Percentiles rank a stretch among this genome's conserved stretches.
phyloP scores from a whole-genome alignment of 2,329 filamentous ascomycete genomes.

The Cladosporium sp. region DNA sequence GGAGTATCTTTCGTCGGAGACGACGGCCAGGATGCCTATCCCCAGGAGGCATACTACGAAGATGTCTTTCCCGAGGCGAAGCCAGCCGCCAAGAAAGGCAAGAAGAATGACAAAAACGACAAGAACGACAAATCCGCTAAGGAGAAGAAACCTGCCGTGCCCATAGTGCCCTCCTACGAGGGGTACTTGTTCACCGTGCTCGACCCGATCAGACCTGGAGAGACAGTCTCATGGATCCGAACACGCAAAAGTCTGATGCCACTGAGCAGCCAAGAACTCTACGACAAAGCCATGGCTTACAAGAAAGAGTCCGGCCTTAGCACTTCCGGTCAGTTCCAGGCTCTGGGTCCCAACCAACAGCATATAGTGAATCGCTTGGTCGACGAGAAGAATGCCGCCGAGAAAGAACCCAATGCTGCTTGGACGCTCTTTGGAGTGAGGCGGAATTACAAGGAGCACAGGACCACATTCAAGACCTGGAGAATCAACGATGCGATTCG shows the following conservation, averaged over 20 bases:
- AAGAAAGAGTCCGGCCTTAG: neutral
- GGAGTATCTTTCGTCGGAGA: neutral
- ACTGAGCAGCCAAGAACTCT: constrained; percentile 9
- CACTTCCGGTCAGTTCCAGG: constrained; percentile 3
- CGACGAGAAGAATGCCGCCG: constrained; percentile 18
- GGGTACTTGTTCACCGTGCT: constrained; percentile 5
- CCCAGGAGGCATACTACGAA: neutral
- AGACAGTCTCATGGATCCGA: constrained; percentile 1
- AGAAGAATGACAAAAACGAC: neutral
- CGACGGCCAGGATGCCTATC: neutral
- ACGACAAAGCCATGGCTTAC: constrained; percentile 1
- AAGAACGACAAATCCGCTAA: neutral
- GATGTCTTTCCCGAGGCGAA: neutral
- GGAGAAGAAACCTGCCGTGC: neutral
- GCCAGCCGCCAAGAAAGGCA: neutral
- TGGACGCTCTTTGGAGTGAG: constrained; percentile 25
- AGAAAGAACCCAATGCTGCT: constrained; percentile 24
- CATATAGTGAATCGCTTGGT: constrained; percentile 24
- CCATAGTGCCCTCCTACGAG: neutral
- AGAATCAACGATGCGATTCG: constrained; percentile 9
- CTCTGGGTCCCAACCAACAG: constrained; percentile 24
- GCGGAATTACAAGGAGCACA: constrained; percentile 1
- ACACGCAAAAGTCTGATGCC: constrained; percentile 2
- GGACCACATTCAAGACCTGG: neutral
- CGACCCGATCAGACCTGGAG: neutral